These are phyloP conservation scores for Linaria vulgaris DNA, from an alignment of 257 asterid species.

Conservation along the genomic window DNA sequence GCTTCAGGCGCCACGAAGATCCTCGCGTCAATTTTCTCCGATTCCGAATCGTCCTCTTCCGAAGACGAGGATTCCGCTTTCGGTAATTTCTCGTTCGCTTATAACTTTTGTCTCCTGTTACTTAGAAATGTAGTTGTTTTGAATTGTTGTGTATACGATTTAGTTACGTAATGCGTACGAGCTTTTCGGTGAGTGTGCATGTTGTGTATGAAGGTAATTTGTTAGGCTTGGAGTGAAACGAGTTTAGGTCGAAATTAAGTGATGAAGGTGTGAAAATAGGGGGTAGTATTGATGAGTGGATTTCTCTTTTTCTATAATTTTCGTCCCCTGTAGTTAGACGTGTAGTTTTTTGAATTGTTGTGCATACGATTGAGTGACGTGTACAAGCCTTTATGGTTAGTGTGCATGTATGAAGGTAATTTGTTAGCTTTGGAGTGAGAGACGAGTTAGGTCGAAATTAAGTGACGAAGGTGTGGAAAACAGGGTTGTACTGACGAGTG, in stretches of 20 bases:
- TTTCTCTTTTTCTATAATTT: no score
- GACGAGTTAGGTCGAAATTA: no score
- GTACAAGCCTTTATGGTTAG: no score
- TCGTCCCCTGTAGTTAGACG: no score
- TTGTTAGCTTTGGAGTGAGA: background rate
- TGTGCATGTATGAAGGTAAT: no score
- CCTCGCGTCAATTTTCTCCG: conserved; percentile 54
- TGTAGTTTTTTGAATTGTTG: no score
- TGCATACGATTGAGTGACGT: no score
- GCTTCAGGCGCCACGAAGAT: conserved; percentile 81
- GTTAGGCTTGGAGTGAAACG: conserved; percentile 17
- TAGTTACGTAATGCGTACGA: background rate
- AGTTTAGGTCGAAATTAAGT: no score
- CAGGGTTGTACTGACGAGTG: no score
- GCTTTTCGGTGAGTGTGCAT: background rate
- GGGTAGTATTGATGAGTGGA: no score
- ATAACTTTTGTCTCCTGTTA: background rate
- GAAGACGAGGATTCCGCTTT: conserved; percentile 40
- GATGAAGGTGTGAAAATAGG: no score
- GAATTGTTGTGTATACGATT: conserved; percentile 1
- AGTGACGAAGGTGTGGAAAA: no score
- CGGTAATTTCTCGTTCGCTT: conserved; percentile 29
- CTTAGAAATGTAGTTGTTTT: background rate
- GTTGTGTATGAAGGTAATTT: conserved; percentile 6
- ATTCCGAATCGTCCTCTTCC: conserved; percentile 51